Evolutionary conservation across 164 flowering plant genomes (phyloP).

Genomic region (Platanus orientalis): DNA sequence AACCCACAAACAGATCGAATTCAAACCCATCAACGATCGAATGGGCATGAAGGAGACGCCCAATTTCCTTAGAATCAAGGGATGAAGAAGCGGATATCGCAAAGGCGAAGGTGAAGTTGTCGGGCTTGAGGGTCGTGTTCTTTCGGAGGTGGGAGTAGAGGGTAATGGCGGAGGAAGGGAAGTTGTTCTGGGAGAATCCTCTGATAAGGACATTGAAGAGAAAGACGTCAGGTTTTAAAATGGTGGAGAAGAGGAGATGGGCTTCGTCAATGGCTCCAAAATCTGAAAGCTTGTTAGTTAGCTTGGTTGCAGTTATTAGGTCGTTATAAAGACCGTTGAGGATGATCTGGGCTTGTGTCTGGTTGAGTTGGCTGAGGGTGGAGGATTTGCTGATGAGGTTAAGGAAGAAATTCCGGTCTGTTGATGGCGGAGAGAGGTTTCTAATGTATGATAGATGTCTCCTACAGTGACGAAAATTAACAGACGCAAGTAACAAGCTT

Average conservation of each 20-base stretch:
- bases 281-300: conserved; percentile 53
- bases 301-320: conserved; percentile 56
- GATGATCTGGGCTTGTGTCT: conserved; percentile 68
- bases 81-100: too few relatives aligned
- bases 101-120: conserved; percentile 74
- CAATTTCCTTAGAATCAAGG: conserved; percentile 24
- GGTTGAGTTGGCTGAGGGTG: conserved; percentile 49
- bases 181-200: conserved; percentile 43
- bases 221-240: conserved; percentile 45
- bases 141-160: conserved; percentile 41
- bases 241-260: conserved; percentile 31
- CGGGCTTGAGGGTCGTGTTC: conserved; percentile 40
- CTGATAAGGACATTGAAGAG: conserved; percentile 67
- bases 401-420: too few relatives aligned
- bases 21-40: conserved; percentile 56
- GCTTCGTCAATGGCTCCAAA: conserved; percentile 35
- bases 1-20: conserved; percentile 54
- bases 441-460: too few relatives aligned
- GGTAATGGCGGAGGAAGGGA: conserved; percentile 43
- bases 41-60: conserved; percentile 55
- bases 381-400: too few relatives aligned
- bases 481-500: too few relatives aligned
- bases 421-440: too few relatives aligned
- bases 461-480: too few relatives aligned
- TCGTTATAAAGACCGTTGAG: conserved; percentile 40